phyloP scores from a whole-genome alignment of 148 eudicot species.

The Bassia scoparia region DNA sequence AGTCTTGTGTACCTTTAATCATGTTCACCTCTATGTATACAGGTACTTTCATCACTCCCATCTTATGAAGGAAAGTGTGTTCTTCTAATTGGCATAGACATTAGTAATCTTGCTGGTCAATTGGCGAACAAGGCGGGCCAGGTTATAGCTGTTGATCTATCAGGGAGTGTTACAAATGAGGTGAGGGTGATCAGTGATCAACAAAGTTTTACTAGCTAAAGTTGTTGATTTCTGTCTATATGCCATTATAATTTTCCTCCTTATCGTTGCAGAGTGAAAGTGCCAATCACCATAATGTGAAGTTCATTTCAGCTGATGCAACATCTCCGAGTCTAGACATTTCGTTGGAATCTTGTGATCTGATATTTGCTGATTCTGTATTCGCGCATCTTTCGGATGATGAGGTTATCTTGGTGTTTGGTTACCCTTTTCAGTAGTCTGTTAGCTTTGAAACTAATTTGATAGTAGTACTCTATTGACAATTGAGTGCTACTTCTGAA shows the following conservation, averaged over 20 bases:
- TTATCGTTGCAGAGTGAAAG: conserved; percentile 58
- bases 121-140: conserved; percentile 69
- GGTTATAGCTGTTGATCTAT: conserved; percentile 67
- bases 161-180: conserved; percentile 60
- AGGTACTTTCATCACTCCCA: conserved; percentile 81
- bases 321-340: conserved; percentile 55
- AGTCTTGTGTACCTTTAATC: not conserved
- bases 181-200: conserved; percentile 26
- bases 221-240: not conserved
- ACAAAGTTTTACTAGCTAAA: not conserved
- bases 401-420: conserved; percentile 50
- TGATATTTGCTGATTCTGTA: conserved; percentile 76
- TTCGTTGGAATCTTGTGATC: conserved; percentile 57
- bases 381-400: conserved; percentile 85
- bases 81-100: conserved; percentile 73
- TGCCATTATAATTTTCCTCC: not conserved
- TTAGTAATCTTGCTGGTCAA: conserved; percentile 71
- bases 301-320: conserved; percentile 74
- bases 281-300: conserved; percentile 60
- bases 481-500: not conserved
- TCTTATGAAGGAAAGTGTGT: conserved; percentile 76
- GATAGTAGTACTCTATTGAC: not conserved
- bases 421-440: not conserved
- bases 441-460: not conserved
- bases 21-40: not conserved